Evolutionary conservation across 495 filamentous ascomycete species (phyloP), one percentile per base, ranked within the genome.

Genomic region (Xylaria venustula): DNA sequence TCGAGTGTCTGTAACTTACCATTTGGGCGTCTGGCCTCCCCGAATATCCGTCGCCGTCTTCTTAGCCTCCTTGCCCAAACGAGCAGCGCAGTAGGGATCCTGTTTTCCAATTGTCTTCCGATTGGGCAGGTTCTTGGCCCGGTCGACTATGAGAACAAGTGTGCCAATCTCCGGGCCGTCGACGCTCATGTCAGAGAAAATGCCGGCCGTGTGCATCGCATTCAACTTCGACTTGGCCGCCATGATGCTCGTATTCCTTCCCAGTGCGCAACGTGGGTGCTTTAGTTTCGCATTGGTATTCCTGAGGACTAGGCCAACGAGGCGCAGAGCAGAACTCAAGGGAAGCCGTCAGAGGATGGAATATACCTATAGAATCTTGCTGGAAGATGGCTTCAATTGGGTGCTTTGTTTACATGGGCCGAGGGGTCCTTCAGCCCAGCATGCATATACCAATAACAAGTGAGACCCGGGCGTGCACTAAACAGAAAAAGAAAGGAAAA

Each of bases 21-120:
- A 99, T 85, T 83, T 87, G 8, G 94, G 94, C 28, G 93, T 98
- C 76, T 99, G 94, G 44, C 94, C 94, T 60, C 94, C 94, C 69
- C 94, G 81, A 61, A 92, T 86, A 76, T 99, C 95, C 6, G 93
- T 97, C 26, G 90, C 90, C 1, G 94, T 99, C 77, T 97, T 97
- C 82, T 96, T 96, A 17, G 93, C 95, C 75, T 98, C 93, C 73
- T 99, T 99, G 9, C 93, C 94, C 30, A 99, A 75, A 45, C 94
- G 83, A 36, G 90, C 92, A 47, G 95, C 93, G 75, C 92, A 97
- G 71, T 97, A 99, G 7, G 95, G 93, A 72, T 97, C 92, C 77
- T 99, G 94, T 77, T 99, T 99, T 55, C 95, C 93, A 81, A 98
- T 96, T 2, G 91, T 91, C 79, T 93, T 93, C 61, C 91, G 79